These are phyloP conservation scores for Lepidium sativum DNA, from an alignment of 345 rosid species.

Conservation along the genomic window DNA sequence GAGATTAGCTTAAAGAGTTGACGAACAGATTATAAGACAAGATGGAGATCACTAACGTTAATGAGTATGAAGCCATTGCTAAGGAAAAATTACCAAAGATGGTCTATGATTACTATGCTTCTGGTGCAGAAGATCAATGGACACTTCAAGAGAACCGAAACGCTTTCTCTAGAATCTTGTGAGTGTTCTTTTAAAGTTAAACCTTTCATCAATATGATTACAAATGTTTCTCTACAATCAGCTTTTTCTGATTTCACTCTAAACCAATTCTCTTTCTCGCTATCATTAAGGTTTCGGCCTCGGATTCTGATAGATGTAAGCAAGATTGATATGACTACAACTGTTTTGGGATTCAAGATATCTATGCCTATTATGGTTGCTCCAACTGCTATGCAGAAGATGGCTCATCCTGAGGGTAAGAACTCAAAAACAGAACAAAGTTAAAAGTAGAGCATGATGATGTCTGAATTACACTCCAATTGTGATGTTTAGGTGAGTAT, in stretches of 20 bases:
- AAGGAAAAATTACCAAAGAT: conserved; percentile 60
- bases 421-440: background rate
- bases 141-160: conserved; percentile 48
- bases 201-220: too few species aligned
- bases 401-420: conserved; percentile 85
- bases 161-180: conserved; percentile 62
- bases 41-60: conserved; percentile 70
- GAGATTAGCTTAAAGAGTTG: background rate
- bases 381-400: conserved; percentile 72
- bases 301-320: conserved; percentile 70
- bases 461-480: background rate
- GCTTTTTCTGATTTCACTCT: background rate
- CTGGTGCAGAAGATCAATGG: conserved; percentile 76
- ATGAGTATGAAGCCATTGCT: conserved; percentile 61
- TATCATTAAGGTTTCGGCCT: conserved; percentile 47
- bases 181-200: background rate
- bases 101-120: conserved; percentile 62
- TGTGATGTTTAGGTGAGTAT: conserved; percentile 50
- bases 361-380: conserved; percentile 86
- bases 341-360: conserved; percentile 63
- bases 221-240: too few species aligned
- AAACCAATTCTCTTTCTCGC: background rate
- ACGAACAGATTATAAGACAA: background rate
- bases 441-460: background rate
- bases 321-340: conserved; percentile 59